A percentile compares a stretch with the other conserved stretches of the same genome.
These are phyloP conservation scores for Eucommia ulmoides DNA, from an alignment of 257 asterid species.

Conservation along the genomic window DNA sequence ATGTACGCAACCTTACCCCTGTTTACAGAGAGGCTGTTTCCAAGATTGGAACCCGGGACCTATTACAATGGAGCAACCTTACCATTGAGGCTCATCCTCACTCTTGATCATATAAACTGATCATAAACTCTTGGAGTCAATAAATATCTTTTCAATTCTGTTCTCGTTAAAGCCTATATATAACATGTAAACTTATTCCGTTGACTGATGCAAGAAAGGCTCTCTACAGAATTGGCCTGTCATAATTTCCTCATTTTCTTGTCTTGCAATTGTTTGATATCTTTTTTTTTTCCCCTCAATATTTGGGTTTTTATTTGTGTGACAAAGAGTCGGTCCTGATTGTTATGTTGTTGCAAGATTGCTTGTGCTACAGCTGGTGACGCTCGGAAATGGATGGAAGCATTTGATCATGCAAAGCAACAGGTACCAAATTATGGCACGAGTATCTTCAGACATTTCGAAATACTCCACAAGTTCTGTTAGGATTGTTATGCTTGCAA, in stretches of 20 bases:
- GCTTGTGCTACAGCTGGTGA: constrained; percentile 88
- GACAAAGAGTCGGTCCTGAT: constrained; percentile 2
- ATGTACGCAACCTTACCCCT: too few species aligned
- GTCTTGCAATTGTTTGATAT: neutral
- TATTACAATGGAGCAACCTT: neutral
- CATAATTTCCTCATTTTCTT: neutral
- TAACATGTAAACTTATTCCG: neutral
- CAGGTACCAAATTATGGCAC: too few species aligned
- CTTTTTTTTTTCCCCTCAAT: neutral
- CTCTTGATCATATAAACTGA: neutral
- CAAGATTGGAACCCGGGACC: too few species aligned
- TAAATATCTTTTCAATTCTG: neutral
- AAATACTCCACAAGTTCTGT: too few species aligned
- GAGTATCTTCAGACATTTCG: too few species aligned
- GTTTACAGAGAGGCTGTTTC: too few species aligned
- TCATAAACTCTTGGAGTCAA: too few species aligned
- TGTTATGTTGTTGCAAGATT: constrained; percentile 49
- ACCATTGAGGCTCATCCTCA: neutral
- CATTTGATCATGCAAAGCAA: constrained; percentile 91
- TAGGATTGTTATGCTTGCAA: too few species aligned
- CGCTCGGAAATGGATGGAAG: constrained; percentile 88
- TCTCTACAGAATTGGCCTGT: too few species aligned
- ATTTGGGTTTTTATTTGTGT: neutral
- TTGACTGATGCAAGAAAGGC: neutral
- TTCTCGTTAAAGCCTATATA: neutral